These are phyloP conservation scores for Podaxis mareebaensis DNA, from an alignment of 768 basidiomycete genomes.

Conservation along the genomic window DNA sequence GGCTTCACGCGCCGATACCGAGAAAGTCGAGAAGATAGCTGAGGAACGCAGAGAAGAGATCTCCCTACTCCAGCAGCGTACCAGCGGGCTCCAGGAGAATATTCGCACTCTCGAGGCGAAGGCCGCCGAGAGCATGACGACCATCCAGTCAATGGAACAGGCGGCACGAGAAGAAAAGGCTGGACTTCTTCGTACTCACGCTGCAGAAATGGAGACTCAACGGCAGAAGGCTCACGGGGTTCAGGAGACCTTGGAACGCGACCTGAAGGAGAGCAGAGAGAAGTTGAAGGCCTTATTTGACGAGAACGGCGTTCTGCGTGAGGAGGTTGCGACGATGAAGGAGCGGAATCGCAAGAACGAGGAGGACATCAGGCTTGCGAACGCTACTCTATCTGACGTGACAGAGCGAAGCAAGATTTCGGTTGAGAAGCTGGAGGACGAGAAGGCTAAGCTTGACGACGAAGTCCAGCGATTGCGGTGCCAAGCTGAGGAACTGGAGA, in stretches of 20 bases:
- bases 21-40: background rate
- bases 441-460: background rate
- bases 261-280: conserved; percentile 1
- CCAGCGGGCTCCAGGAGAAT: background rate
- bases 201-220: conserved; percentile 6
- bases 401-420: conserved; percentile 2
- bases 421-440: conserved; percentile 2
- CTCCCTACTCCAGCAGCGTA: background rate
- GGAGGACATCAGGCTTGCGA: background rate
- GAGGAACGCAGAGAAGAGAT: background rate
- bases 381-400: conserved; percentile 3
- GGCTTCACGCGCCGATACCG: background rate
- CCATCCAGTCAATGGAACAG: background rate
- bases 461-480: background rate
- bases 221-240: background rate
- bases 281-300: background rate
- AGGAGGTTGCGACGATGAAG: background rate
- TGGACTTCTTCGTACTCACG: background rate
- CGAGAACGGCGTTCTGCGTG: background rate
- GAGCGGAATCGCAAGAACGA: conserved; percentile 1
- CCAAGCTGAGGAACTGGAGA: conserved; percentile 3
- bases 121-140: background rate
- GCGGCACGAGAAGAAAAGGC: conserved; percentile 3
- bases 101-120: background rate
- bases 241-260: background rate